phyloP scores from a whole-genome alignment of 305 asterid species.

The Solanum hybrid region DNA sequence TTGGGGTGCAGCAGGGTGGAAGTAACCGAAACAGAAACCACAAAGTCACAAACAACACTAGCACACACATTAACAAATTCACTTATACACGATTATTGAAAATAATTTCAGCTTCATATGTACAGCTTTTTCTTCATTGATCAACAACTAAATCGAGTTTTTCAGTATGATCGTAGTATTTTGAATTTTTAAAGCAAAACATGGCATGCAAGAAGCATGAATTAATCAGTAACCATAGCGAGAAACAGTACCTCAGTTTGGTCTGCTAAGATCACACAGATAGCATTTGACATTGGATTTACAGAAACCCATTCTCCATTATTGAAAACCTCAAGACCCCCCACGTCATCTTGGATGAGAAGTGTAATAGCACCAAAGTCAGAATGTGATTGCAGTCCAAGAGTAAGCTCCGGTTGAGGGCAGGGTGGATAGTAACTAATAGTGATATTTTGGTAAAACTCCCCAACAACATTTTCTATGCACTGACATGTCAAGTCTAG shows the following conservation, averaged over 20 bases:
- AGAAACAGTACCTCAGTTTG: slow-evolving; percentile 72
- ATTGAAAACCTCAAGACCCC: slow-evolving; percentile 79
- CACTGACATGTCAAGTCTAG: slow-evolving; percentile 47
- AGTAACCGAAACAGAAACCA: not conserved
- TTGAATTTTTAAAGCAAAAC: not conserved
- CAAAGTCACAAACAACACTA: not conserved
- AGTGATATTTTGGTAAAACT: slow-evolving; percentile 77
- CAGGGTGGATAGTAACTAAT: slow-evolving; percentile 85
- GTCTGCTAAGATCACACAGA: slow-evolving; percentile 74
- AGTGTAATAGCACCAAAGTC: slow-evolving; percentile 80
- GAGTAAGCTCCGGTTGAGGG: slow-evolving; percentile 93
- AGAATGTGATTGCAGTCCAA: slow-evolving; percentile 90
- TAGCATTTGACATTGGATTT: slow-evolving; percentile 50
- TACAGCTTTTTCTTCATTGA: not conserved
- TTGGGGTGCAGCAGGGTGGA: not conserved
- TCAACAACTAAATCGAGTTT: not conserved
- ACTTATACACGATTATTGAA: not conserved
- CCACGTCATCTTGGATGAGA: slow-evolving; percentile 89
- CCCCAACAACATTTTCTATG: slow-evolving; percentile 61
- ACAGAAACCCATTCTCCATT: slow-evolving; percentile 71
- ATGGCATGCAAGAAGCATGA: not conserved
- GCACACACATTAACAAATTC: not conserved
- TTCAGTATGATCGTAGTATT: not conserved
- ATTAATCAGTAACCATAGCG: not conserved
- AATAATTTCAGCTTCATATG: not conserved